These are phyloP conservation scores for Cerioporus squamosus DNA, from an alignment of 1,284 basidiomycete genomes.

Conservation along the genomic window DNA sequence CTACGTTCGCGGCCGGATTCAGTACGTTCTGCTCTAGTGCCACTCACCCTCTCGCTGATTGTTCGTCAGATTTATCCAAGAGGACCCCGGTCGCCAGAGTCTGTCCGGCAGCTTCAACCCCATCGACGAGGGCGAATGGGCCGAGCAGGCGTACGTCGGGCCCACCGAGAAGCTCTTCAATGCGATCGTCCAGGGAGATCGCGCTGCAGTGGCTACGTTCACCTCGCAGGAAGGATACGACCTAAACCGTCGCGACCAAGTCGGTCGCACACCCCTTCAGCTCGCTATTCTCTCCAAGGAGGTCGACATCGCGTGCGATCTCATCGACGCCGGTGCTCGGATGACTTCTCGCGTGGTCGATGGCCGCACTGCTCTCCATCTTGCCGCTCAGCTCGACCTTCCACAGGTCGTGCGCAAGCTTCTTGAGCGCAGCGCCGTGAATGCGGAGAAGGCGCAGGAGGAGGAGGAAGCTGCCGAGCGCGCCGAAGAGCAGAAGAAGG, in stretches of 20 bases:
- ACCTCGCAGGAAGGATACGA: constrained; percentile 45
- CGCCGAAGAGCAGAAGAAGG: constrained; percentile 33
- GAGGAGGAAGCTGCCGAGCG: constrained; percentile 32
- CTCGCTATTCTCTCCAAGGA: constrained; percentile 53
- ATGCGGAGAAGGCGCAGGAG: constrained; percentile 39
- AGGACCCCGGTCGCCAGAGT: constrained; percentile 62
- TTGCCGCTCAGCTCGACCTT: constrained; percentile 54
- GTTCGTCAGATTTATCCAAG: constrained; percentile 51
- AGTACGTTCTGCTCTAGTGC: constrained; percentile 37
- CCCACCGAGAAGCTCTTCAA: constrained; percentile 55
- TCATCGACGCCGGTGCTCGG: constrained; percentile 57
- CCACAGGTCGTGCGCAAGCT: constrained; percentile 49
- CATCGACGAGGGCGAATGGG: constrained; percentile 70
- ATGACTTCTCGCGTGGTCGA: constrained; percentile 59
- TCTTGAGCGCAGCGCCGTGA: constrained; percentile 48
- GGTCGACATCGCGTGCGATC: constrained; percentile 48
- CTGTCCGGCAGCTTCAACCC: constrained; percentile 67
- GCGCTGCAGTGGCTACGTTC: constrained; percentile 41
- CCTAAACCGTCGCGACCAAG: constrained; percentile 57
- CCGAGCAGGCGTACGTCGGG: constrained; percentile 59
- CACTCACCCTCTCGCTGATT: neutral
- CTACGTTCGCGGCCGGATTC: constrained; percentile 56
- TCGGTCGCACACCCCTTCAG: constrained; percentile 60
- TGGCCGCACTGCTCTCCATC: constrained; percentile 56
- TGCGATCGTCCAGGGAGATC: constrained; percentile 52